Base-by-base conservation (phyloP, 352 stramenopile genomes). In the Globisporangium abappressorium region DNA sequence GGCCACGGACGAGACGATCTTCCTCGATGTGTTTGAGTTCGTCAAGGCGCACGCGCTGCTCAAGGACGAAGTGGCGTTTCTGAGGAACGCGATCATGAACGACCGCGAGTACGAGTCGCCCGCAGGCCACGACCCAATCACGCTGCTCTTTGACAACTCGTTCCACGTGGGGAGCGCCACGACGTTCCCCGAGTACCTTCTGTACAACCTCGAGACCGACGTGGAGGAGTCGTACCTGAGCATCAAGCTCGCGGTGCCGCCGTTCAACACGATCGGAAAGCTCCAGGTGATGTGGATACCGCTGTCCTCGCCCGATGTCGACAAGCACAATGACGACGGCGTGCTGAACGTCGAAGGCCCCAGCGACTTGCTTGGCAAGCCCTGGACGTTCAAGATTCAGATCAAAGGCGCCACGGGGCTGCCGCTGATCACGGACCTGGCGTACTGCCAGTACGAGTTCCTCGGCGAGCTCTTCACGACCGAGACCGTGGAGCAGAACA, bases 11-110 rank as follows among this genome's bases (percentile, higher is more conserved):
- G 88, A 96, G 71, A 92, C 85, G 18, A 97, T 97, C 69, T 93
- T 98, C 68, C 76, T 98, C 0, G 93, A 98, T 66, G 91, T 97
- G 14, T 97, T 97, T 74, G 94, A 98, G 73, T 98, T 98, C 64
- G 85, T 94, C 43, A 95, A 95, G 66, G 87, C 87, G 9, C 85
- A 95, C 66, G 84, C 87, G 9, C 61, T 95, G 26, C 71, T 95
- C 22, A 95, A 92, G 73, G 78, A 94, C 72, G 78, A 97, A 79
- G 76, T 97, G 33, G 89, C 87, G 22, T 96, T 98, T 59, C 75
- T 98, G 20, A 91, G 93, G 49, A 97, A 97, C 57, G 91, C 95
- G 41, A 85, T 98, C 34, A 86, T 93, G 75, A 93, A 92, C 64
- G 75, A 89, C 61, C 85, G 91, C 22, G 87, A 93, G 63, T 98